Evolutionary conservation across 495 filamentous ascomycete species (phyloP), one percentile per base, ranked within the genome.

Genomic region (Podospora anserina): DNA sequence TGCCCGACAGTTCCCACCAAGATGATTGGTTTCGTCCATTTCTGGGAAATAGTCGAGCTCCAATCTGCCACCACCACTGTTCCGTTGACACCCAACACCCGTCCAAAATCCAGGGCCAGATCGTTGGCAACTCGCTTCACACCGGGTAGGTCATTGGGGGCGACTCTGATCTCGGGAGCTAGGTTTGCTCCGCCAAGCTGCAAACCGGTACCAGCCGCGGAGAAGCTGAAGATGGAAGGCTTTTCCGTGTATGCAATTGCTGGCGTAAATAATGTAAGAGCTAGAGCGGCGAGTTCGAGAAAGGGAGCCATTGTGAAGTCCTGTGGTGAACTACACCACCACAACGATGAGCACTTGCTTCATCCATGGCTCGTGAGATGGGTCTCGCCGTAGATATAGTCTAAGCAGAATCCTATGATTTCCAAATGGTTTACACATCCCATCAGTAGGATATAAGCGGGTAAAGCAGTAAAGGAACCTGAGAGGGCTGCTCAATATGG

Each of bases 1-100:
- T 80, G 78, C 11, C 82, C 84, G 27, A 85, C 72, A 1, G 81
- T 86, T n/a, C 85, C 85, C 27, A 82, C 74, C 68, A 88, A 79
- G 63, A 86, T 85, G 26, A 80, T 75, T 2, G 74, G 72, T 61
- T 11, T 69, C 6, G 69, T 19, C 39, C 34, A 53, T 23, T 72
- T 78, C 5, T 74, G 70, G n/a, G 81, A 71, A 57, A 63, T 60
- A 28, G 69, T 73, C 7, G 71, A 34, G 61, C 53, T 67, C 74
- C 74, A 78, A 65, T 77, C 70, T 7, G 72, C 74, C 57, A 64
- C 69, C 0, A 74, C 70, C 5, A 78, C 71, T 20, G 74, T 73
- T 2, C 65, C 76, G 30, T 84, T 84, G 30, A 71, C 67, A 5
- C 64, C 81, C 13, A 84, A 83, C 4, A 86, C 84, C 18, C 78